Conservation (phyloP, 2,329 filamentous ascomycete genomes). For the Exserohilum rostratum region DNA sequence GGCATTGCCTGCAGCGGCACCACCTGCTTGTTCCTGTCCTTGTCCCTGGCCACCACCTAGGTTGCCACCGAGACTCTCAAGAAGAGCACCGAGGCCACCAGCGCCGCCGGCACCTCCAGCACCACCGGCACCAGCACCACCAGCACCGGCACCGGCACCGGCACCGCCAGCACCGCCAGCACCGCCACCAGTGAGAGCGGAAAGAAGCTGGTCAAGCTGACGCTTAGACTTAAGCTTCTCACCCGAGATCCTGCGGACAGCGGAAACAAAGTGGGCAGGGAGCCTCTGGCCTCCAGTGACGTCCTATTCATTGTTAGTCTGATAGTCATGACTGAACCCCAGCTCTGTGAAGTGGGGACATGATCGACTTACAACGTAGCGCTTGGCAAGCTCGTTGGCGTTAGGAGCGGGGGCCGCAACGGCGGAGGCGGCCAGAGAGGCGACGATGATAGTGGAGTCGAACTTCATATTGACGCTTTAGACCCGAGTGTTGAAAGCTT, state of each 20-base stretch:
- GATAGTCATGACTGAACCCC: no score
- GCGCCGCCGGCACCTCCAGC: slow-evolving; percentile 13
- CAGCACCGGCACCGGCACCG: slow-evolving; percentile 10
- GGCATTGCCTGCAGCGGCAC: slow-evolving; percentile 1
- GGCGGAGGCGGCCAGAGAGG: slow-evolving; percentile 32
- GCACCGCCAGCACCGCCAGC: slow-evolving; percentile 11
- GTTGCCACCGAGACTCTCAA: slow-evolving; percentile 6
- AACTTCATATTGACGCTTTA: slow-evolving; percentile 35
- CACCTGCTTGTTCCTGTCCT: neutral
- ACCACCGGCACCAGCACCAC: slow-evolving; percentile 9
- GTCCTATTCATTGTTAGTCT: slow-evolving; percentile 14
- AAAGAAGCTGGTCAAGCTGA: slow-evolving; percentile 35
- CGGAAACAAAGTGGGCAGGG: slow-evolving; percentile 32
- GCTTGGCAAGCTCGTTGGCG: slow-evolving; percentile 20
- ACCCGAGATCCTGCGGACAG: slow-evolving; percentile 25
- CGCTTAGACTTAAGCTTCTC: slow-evolving; percentile 35
- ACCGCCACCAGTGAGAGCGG: slow-evolving; percentile 12
- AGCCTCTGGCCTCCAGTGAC: slow-evolving; percentile 25
- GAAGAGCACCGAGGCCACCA: slow-evolving; percentile 8
- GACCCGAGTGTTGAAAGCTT: neutral
- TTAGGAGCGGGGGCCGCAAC: slow-evolving; percentile 35
- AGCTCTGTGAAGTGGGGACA: no score
- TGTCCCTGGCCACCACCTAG: neutral
- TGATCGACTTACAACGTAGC: slow-evolving; percentile 31
- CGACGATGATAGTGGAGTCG: slow-evolving; percentile 32